Evolutionary conservation across 495 filamentous ascomycete species (phyloP).

Genomic region (Hyaloscypha finlandica): DNA sequence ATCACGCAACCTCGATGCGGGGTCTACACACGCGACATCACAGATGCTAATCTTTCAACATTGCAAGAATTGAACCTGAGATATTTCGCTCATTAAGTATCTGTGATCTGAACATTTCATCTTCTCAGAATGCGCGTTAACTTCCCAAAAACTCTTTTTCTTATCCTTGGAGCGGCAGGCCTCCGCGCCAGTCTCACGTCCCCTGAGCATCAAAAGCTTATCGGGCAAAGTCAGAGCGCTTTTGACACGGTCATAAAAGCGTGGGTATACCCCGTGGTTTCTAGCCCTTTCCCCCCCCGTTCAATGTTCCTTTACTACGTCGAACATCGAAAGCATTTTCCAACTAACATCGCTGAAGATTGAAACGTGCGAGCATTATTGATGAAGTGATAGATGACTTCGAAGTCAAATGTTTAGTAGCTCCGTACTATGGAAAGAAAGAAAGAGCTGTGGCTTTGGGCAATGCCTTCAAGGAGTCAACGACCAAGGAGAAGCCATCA

Average conservation of each 20-base stretch:
- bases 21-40: background rate
- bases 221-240: background rate
- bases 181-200: background rate
- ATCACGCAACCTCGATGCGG: background rate
- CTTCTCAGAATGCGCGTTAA: background rate
- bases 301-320: background rate
- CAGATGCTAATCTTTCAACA: background rate
- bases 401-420: constrained; percentile 52
- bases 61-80: background rate
- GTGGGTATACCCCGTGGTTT: background rate
- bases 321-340: constrained; percentile 45
- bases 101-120: background rate
- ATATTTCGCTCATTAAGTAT: background rate
- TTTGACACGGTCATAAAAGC: constrained; percentile 1
- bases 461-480: constrained; percentile 58
- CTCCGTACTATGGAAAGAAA: constrained; percentile 50
- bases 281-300: background rate
- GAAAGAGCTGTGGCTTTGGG: constrained; percentile 53
- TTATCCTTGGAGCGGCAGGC: background rate
- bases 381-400: constrained; percentile 66
- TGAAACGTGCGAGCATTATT: constrained; percentile 56
- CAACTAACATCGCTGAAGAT: background rate
- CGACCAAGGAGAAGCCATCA: constrained; percentile 51
- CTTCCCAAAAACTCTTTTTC: background rate
- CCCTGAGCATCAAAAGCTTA: background rate